These are phyloP conservation scores for Chlorella sp. DNA, from an alignment of 139 green algal species.

Conservation along the genomic window DNA sequence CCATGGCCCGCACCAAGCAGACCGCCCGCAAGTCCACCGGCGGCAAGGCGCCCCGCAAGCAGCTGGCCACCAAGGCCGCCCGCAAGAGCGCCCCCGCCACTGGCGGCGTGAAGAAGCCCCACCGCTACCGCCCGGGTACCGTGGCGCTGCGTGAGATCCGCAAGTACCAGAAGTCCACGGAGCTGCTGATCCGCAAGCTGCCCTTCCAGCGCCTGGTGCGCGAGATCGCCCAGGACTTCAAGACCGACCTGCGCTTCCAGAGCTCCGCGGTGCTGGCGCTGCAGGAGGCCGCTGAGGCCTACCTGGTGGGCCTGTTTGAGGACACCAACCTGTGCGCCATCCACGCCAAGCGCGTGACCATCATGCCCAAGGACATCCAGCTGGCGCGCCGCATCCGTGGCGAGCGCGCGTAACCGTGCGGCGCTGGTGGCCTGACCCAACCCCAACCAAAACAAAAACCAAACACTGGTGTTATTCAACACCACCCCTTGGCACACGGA, in stretches of 20 bases:
- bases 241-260: conserved; percentile 99
- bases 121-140: conserved; percentile 88
- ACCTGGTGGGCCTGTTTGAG: conserved; percentile 98
- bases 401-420: too few species aligned
- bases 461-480: too few species aligned
- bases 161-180: conserved; percentile 94
- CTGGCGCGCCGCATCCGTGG: background rate
- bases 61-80: conserved; percentile 87
- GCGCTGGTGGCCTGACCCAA: too few species aligned
- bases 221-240: conserved; percentile 99
- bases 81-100: conserved; percentile 91
- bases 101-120: conserved; percentile 90
- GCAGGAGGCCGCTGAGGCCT: conserved; percentile 81
- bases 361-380: background rate
- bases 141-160: conserved; percentile 92
- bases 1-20: conserved; percentile 90
- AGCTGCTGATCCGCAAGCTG: conserved; percentile 95
- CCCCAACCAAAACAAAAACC: too few species aligned
- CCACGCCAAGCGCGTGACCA: conserved; percentile 71
- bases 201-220: conserved; percentile 97
- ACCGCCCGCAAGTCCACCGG: conserved; percentile 86
- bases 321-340: conserved; percentile 98
- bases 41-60: conserved; percentile 88
- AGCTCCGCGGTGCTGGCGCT: background rate
- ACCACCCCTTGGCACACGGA: too few species aligned